Base-by-base conservation (phyloP, 202 grass and related monocot species). In the Musa balbisiana region DNA sequence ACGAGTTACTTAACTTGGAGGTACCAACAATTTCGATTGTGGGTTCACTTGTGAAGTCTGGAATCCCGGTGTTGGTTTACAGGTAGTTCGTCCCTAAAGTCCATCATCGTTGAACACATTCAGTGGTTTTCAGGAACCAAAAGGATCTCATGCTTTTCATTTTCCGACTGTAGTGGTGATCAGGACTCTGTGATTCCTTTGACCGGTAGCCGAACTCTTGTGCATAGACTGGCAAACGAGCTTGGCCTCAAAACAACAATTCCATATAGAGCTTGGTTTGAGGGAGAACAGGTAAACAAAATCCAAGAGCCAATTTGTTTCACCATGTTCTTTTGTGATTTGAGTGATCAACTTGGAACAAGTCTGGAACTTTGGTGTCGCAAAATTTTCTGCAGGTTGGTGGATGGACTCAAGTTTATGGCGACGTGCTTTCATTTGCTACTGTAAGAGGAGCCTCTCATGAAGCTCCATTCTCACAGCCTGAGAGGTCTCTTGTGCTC, bases 391-490 rank as follows among this genome's bases (percentile, higher is more conserved):
- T 51, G 19, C 75, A 98, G 90, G 93, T 92, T 14, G 93, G 93
- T 51, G 93, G 93, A 49, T 92, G 90, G 93, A 97, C 93, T 78
- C 90, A 89, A 78, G 87, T 88, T 75, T 92, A 88, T 71, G 87
- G 90, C 1, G 82, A 88, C 68, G 56, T 53, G 17, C 87, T 97
- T 17, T 80, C 90, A 50, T 92, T 92, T 82, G 93, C 93, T 11
- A 92, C 90, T 5, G 72, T 96, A 55, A 80, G 93, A 62, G 93
- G 86, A 15, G 87, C 93, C 16, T 91, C 93, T 15, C 93, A 97
- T 73, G 90, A 97, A 83, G 93, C 86, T 51, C 93, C 93, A 0
- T 97, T 97, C 87, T 97, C 90, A 10, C 93, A 97, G 88, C 93
- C 93, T 6, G 90, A 87, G 87, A 68, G 90, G 73, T 97, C 87